Conservation (phyloP, 768 basidiomycete species). For the Trametes coccinea region DNA sequence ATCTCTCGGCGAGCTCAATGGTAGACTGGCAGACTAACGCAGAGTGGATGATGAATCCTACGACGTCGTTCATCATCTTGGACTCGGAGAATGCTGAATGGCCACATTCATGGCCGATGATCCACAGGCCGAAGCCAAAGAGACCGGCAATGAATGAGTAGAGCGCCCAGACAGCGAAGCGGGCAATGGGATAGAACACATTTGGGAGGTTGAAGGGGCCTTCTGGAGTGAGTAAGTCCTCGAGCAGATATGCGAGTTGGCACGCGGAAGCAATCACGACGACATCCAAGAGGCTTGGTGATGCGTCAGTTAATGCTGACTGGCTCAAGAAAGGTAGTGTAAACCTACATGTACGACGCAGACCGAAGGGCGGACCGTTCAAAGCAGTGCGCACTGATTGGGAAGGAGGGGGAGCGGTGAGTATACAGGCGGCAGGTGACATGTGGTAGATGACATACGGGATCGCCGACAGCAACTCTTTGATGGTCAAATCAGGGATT, state of each 20-base stretch:
- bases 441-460: slow-evolving; percentile 53
- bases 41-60: slow-evolving; percentile 91
- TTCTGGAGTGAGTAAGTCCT: slow-evolving; percentile 58
- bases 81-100: slow-evolving; percentile 95
- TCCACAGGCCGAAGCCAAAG: slow-evolving; percentile 93
- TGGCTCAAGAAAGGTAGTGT: slow-evolving; percentile 5
- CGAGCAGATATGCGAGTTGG: slow-evolving; percentile 64
- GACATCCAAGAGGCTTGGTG: slow-evolving; percentile 68
- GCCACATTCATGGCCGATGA: slow-evolving; percentile 91
- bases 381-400: slow-evolving; percentile 74
- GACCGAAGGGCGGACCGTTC: slow-evolving; percentile 84
- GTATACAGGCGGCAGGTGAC: no score
- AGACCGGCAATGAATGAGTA: slow-evolving; percentile 83
- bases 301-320: neutral
- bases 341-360: slow-evolving; percentile 69
- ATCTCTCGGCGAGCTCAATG: neutral
- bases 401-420: neutral
- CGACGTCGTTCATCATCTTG: slow-evolving; percentile 85
- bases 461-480: slow-evolving; percentile 79
- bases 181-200: slow-evolving; percentile 57
- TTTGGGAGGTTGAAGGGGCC: slow-evolving; percentile 57
- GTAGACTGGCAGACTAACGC: slow-evolving; percentile 47
- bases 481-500: slow-evolving; percentile 84
- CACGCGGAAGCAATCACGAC: slow-evolving; percentile 66
- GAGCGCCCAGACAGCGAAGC: slow-evolving; percentile 70